phyloP scores from a whole-genome alignment of 2,329 filamentous ascomycete genomes.

The Davidsoniella neocaledoniae region DNA sequence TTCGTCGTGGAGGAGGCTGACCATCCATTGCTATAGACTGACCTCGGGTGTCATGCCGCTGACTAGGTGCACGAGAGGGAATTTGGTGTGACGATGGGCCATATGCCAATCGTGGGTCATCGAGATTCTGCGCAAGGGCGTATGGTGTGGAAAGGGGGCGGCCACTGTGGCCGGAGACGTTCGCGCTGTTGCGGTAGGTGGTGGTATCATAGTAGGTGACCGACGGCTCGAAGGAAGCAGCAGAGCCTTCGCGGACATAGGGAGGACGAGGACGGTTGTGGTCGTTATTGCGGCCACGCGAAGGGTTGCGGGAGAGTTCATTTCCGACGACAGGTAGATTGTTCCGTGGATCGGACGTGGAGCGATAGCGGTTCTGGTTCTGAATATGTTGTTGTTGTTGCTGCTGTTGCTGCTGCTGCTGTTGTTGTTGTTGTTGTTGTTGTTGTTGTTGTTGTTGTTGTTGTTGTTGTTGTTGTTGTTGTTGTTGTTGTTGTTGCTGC shows the following conservation, averaged over 20 bases:
- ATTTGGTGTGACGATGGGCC: conserved; percentile 5
- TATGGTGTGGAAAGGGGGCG: conserved; percentile 10
- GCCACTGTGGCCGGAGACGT: conserved; percentile 5
- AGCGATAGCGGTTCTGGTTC: conserved; percentile 8
- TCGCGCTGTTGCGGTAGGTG: conserved; percentile 10
- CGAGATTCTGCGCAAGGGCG: conserved; percentile 15
- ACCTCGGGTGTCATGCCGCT: conserved; percentile 4
- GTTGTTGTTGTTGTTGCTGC: too few relatives aligned
- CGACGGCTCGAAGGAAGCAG: conserved; percentile 9
- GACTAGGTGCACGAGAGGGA: conserved; percentile 8
- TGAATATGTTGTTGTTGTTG: not conserved
- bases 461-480: not conserved
- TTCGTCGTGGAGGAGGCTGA: conserved; percentile 25
- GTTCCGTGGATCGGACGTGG: conserved; percentile 11
- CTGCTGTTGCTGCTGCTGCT: too few relatives aligned
- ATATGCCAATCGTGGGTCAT: conserved; percentile 24
- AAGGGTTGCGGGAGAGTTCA: conserved; percentile 11
- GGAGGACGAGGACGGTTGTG: conserved; percentile 7
- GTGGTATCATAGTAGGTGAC: conserved; percentile 8
- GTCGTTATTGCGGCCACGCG: conserved; percentile 8
- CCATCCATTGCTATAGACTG: conserved; percentile 1
- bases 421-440: not conserved
- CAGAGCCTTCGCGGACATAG: conserved; percentile 11
- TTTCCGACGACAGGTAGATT: not conserved
- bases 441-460: too few relatives aligned